Evolutionary conservation across 2,329 filamentous ascomycete genomes (phyloP).

Genomic region (Rutstroemia sp.): DNA sequence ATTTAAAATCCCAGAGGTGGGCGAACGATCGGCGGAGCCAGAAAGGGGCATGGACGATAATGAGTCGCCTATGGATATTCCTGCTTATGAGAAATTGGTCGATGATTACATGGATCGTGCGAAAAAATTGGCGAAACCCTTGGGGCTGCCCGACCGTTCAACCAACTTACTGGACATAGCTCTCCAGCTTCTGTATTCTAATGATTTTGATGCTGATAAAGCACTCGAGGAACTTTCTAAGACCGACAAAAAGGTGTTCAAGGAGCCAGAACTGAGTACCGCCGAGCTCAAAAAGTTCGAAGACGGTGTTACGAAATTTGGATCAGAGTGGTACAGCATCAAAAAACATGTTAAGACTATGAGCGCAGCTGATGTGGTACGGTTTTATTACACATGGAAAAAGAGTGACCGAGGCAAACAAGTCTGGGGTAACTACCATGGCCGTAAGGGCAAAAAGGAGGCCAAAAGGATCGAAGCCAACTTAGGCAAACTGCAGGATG

Average conservation of each 20-base stretch:
- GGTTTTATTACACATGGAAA: constrained; percentile 98
- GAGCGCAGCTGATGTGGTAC: constrained; percentile 71
- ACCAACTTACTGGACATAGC: constrained; percentile 88
- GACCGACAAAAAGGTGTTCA: constrained; percentile 64
- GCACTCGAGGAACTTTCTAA: constrained; percentile 64
- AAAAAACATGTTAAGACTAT: constrained; percentile 81
- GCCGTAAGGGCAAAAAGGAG: constrained; percentile 85
- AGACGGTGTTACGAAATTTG: constrained; percentile 81
- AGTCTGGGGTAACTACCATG: constrained; percentile 84
- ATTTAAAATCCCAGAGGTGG: constrained; percentile 65
- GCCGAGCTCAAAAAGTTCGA: constrained; percentile 86
- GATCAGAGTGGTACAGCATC: constrained; percentile 79
- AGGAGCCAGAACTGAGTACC: constrained; percentile 73
- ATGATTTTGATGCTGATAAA: constrained; percentile 62
- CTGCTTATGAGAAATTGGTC: constrained; percentile 44
- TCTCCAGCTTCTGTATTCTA: constrained; percentile 62
- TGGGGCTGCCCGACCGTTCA: constrained; percentile 66
- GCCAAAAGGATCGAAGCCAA: constrained; percentile 64
- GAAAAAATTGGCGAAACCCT: constrained; percentile 49
- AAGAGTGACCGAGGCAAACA: constrained; percentile 79
- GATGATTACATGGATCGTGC: constrained; percentile 62
- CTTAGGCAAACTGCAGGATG: constrained; percentile 73
- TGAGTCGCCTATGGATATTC: constrained; percentile 24
- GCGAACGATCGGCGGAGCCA: constrained; percentile 36
- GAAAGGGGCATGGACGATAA: constrained; percentile 29